A percentile compares a stretch with the other conserved stretches of the same genome.
Conservation (phyloP, 371 early-diverging fungal species). For the Lichtheimia ramosa region DNA sequence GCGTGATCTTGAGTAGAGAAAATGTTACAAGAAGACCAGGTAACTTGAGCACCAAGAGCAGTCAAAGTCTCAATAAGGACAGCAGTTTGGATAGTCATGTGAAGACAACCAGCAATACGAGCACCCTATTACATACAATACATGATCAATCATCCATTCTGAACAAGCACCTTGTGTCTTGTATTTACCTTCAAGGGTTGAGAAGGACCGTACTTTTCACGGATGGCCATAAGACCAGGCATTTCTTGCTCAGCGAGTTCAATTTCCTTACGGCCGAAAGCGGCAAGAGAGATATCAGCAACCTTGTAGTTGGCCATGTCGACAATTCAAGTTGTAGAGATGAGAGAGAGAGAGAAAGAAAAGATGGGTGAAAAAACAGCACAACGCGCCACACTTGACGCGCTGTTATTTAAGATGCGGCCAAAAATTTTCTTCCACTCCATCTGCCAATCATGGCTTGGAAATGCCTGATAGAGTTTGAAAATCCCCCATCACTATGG, state of each 20-base stretch:
- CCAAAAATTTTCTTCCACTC: not conserved
- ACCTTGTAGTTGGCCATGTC: conserved; percentile 46
- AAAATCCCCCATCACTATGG: no score
- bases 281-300: conserved; percentile 89
- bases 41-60: conserved; percentile 95
- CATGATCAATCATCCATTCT: not conserved
- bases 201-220: conserved; percentile 88
- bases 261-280: conserved; percentile 57
- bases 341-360: not conserved
- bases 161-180: not conserved
- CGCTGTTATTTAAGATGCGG: not conserved
- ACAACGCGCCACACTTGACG: not conserved
- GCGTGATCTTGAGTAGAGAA: conserved; percentile 99
- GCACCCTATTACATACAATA: conserved; percentile 65
- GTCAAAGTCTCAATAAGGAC: conserved; percentile 97
- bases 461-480: not conserved
- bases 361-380: not conserved
- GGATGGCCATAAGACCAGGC: conserved; percentile 96
- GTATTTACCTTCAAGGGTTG: conserved; percentile 75
- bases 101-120: conserved; percentile 97
- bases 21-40: conserved; percentile 99
- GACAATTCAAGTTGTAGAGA: not conserved
- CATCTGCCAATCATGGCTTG: conserved; percentile 2
- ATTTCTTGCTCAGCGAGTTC: conserved; percentile 91
- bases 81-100: conserved; percentile 98